Evolutionary conservation across 2,329 filamentous ascomycete species (phyloP).

Genomic region (Microascus cirrosus): DNA sequence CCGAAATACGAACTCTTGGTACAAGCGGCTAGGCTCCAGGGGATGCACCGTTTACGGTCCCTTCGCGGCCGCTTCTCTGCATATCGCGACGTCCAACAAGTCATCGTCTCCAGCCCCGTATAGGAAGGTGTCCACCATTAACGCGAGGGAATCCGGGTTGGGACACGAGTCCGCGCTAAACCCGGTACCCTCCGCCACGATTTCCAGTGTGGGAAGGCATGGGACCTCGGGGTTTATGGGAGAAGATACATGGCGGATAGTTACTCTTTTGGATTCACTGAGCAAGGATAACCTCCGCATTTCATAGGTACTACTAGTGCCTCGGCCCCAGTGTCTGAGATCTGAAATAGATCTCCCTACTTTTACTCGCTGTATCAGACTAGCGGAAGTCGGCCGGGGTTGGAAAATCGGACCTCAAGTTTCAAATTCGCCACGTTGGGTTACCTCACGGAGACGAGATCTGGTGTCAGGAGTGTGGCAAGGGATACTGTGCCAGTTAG

Average conservation of each 20-base stretch:
- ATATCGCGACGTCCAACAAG: not conserved
- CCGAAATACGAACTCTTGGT: too few relatives aligned
- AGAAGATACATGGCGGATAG: too few relatives aligned
- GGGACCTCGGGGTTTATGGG: too few relatives aligned
- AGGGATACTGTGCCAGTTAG: too few relatives aligned
- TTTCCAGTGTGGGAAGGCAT: too few relatives aligned
- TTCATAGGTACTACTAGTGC: too few relatives aligned
- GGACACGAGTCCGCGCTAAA: too few relatives aligned
- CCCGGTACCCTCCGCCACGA: too few relatives aligned
- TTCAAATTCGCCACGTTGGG: not conserved
- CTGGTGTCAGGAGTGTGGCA: too few relatives aligned
- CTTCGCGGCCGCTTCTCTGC: not conserved
- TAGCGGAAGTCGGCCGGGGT: not conserved
- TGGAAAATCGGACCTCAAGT: too few relatives aligned
- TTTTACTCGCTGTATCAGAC: not conserved
- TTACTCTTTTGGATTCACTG: too few relatives aligned
- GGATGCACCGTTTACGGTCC: not conserved
- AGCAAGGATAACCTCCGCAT: not conserved
- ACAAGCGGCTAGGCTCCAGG: not conserved
- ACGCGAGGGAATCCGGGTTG: not conserved
- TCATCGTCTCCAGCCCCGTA: not conserved
- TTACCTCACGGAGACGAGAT: too few relatives aligned
- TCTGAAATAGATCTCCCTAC: not conserved
- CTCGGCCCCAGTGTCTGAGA: not conserved
- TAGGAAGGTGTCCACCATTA: not conserved